Base-by-base conservation (phyloP, 495 filamentous ascomycete species). In the Penicillium subrubescens region DNA sequence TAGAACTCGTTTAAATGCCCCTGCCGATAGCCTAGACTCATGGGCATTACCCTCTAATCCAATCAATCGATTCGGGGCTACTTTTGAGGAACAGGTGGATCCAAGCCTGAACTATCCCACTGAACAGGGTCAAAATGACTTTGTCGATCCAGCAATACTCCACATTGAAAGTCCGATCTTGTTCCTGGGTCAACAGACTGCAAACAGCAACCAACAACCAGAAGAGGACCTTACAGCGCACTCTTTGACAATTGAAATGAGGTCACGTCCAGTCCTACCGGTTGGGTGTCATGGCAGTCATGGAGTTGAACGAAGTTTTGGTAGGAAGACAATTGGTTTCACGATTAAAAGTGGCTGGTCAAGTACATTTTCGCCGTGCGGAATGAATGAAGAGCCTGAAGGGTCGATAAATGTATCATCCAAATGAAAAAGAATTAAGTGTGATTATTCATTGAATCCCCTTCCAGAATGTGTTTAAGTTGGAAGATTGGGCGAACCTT, bases 321-420 rank as follows among this genome's bases (percentile, higher is more conserved):
- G 51, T 1, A 29, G 19, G 12, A 21, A 8, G 8, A 33, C 29
- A 3, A 54, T 27, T 17, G 66, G 66, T 10, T 65, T 68, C 27
- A 31, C 62, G 33, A 68, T 68, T 17, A 59, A 37, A 14, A 68
- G 66, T 62, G 66, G 66, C 8, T 68, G 66, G 66, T 64, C 58
- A 34, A 64, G 62, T 19, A 68, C 66, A 55, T 65, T 68, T 35
- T 62, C 65, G 19, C 62, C 58, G 17, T 50, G 35, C 15, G 55
- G 51, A 10, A 53, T 41, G 4, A 21, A n/a, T 3, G 43, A 44
- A 11, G 43, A 44, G 43, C 43, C 43, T 44, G n/a, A 6, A 44
- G 41, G 41, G 5, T 19, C 41, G 31, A 57, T 17, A 31, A 60
- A 43, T 50, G 23, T 25, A 25, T 27, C n/a, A 55, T 27, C 25